Evolutionary conservation across 305 asterid genomes (phyloP), one percentile per base, ranked within the genome.

Genomic region (Fraxinus paxiana): DNA sequence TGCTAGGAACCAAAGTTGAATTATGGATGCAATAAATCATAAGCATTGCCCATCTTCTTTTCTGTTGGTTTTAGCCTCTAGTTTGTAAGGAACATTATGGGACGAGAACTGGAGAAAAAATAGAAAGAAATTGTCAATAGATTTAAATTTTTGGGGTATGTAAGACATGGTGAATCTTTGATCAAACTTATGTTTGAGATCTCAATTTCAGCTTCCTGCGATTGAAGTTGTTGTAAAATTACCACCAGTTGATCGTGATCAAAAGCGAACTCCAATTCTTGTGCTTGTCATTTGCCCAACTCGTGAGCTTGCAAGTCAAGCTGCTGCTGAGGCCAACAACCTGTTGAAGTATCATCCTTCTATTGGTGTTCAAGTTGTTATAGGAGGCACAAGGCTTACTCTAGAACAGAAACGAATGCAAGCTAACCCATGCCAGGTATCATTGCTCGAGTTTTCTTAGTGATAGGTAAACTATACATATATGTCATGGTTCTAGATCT

Each of bases 271-370:
- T 74, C 97, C 98, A 13, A 88, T 96, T 80, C 33, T 81, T 56
- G 98, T 96, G 85, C 99, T 96, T 67, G 84, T 96, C 74, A 88
- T 96, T 77, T 96, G 99, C 86, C 99, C 98, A 34, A 96, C 99
- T 67, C 86, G 98, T 28, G 99, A 96, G 82, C 98, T 96, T 82
- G 98, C 98, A 79, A 86, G 88, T 82, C 99, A 96, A 88, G 98
- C 99, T 85, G 97, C 98, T 83, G 79, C 93, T 6, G 99, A 96
- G 93, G 99, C 97, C 82, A 92, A 88, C 76, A 89, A 75, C 2
- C 84, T 96, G 89, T 87, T 96, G 90, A 96, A 96, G 83, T 96
- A 92, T 86, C 99, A 96, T 84, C 87, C 93, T 82, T 92, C 98
- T n/a, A 83, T 96, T 67, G 99, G 99, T 37, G 97, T 93, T 84